A percentile compares a stretch with the other conserved stretches of the same genome.
phyloP scores from a whole-genome alignment of 1,139 yeast genomes.

The Geotrichum phurueaensis region DNA sequence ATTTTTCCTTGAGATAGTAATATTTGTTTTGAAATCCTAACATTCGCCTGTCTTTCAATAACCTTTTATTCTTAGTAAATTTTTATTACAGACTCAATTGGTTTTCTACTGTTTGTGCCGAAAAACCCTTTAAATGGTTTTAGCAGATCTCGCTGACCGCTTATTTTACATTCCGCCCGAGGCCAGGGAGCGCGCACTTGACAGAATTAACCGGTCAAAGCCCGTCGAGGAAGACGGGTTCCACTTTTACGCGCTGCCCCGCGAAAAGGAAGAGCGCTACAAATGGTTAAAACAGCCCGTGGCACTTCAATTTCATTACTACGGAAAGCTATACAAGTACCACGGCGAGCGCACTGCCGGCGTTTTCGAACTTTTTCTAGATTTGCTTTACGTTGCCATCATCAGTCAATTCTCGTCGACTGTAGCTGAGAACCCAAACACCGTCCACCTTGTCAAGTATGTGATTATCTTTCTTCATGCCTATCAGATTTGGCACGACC shows the following conservation, averaged over 20 bases:
- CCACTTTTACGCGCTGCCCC: slow-evolving; percentile 14
- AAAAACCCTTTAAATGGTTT: background rate
- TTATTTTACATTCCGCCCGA: slow-evolving; percentile 4
- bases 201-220: slow-evolving; percentile 12
- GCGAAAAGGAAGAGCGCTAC: slow-evolving; percentile 9
- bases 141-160: slow-evolving; percentile 3
- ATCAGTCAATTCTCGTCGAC: slow-evolving; percentile 54
- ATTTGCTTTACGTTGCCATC: slow-evolving; percentile 59
- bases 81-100: background rate
- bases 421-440: slow-evolving; percentile 49
- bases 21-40: too few species aligned
- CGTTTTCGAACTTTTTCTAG: slow-evolving; percentile 54
- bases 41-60: too few species aligned
- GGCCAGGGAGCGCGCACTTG: slow-evolving; percentile 15
- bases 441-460: slow-evolving; percentile 45
- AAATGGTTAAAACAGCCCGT: slow-evolving; percentile 45
- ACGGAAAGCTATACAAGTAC: slow-evolving; percentile 53
- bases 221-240: slow-evolving; percentile 18
- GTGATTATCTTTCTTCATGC: slow-evolving; percentile 51
- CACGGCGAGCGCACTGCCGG: slow-evolving; percentile 50
- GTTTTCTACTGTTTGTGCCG: background rate
- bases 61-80: too few species aligned
- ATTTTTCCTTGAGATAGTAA: too few species aligned
- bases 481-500: slow-evolving; percentile 60
- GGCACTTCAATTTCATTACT: slow-evolving; percentile 56